These are phyloP conservation scores for Dactylellina drechsleri DNA, from an alignment of 2,329 filamentous ascomycete species.

Conservation along the genomic window DNA sequence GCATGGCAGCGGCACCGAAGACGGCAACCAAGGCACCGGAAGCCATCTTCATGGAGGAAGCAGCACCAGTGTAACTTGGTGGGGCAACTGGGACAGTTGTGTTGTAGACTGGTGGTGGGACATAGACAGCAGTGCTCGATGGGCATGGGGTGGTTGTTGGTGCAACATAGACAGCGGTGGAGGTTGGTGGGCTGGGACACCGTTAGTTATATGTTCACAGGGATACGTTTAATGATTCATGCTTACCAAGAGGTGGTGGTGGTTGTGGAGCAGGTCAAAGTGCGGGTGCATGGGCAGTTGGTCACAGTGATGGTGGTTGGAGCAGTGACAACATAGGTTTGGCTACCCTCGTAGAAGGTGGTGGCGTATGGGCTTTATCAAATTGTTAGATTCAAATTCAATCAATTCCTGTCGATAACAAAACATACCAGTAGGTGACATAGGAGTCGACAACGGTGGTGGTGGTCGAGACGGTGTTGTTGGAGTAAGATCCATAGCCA, in stretches of 20 bases:
- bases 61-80: slow-evolving; percentile 47
- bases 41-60: slow-evolving; percentile 54
- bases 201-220: slow-evolving; percentile 13
- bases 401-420: too few species aligned
- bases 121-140: slow-evolving; percentile 40
- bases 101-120: slow-evolving; percentile 50
- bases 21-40: slow-evolving; percentile 53
- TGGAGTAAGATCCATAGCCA: slow-evolving; percentile 29
- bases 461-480: slow-evolving; percentile 37
- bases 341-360: slow-evolving; percentile 23
- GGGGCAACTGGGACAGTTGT: slow-evolving; percentile 37
- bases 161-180: slow-evolving; percentile 24
- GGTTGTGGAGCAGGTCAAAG: slow-evolving; percentile 40
- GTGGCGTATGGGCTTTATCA: too few species aligned
- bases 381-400: too few species aligned
- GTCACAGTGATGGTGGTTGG: slow-evolving; percentile 50
- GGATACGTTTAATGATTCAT: neutral
- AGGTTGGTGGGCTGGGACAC: slow-evolving; percentile 38
- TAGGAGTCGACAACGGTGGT: slow-evolving; percentile 51
- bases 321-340: slow-evolving; percentile 47
- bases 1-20: slow-evolving; percentile 54
- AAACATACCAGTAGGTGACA: slow-evolving; percentile 37
- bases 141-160: slow-evolving; percentile 27
- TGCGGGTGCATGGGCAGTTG: slow-evolving; percentile 54
- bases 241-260: slow-evolving; percentile 50